Evolutionary conservation across 2,329 filamentous ascomycete genomes (phyloP).

Genomic region (Aspergillus viridinutans): DNA sequence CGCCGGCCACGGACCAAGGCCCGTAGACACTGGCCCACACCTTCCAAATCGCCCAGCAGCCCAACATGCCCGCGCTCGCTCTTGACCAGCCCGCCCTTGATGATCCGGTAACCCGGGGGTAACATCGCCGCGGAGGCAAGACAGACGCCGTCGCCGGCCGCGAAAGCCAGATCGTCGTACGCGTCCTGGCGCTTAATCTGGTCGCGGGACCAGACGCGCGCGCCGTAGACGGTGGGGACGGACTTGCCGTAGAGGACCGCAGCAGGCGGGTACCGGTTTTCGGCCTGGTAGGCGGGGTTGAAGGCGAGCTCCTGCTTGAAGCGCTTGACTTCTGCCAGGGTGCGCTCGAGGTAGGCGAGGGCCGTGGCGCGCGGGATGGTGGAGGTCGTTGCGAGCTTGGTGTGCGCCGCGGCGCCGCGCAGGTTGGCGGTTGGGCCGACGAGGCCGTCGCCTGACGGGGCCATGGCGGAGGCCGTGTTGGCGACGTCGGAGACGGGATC

Average conservation of each 20-base stretch:
- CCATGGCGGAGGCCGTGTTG: conserved; percentile 14
- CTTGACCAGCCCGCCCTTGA: conserved; percentile 68
- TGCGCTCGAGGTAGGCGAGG: conserved; percentile 68
- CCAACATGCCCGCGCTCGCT: conserved; percentile 85
- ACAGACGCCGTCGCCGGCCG: conserved; percentile 83
- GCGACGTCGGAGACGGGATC: conserved; percentile 5
- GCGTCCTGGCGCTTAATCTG: conserved; percentile 71
- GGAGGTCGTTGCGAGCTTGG: conserved; percentile 25
- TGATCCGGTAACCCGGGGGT: conserved; percentile 71
- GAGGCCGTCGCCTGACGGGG: conserved; percentile 29
- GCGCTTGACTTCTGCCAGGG: conserved; percentile 62
- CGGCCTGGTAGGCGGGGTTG: conserved; percentile 52
- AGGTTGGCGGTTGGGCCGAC: conserved; percentile 23
- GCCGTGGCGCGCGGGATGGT: conserved; percentile 55
- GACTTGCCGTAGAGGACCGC: conserved; percentile 83
- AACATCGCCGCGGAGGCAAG: conserved; percentile 81
- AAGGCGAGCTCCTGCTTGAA: conserved; percentile 75
- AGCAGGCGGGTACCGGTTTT: conserved; percentile 77
- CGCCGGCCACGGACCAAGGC: conserved; percentile 63
- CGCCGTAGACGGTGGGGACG: conserved; percentile 79
- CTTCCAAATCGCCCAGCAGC: conserved; percentile 77
- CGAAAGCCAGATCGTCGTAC: conserved; percentile 84
- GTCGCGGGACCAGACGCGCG: conserved; percentile 67
- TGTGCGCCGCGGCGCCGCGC: conserved; percentile 18
- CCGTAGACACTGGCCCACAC: conserved; percentile 68